Evolutionary conservation across 495 filamentous ascomycete genomes (phyloP), one percentile per base, ranked within the genome.

Genomic region (Penicillium parvum): DNA sequence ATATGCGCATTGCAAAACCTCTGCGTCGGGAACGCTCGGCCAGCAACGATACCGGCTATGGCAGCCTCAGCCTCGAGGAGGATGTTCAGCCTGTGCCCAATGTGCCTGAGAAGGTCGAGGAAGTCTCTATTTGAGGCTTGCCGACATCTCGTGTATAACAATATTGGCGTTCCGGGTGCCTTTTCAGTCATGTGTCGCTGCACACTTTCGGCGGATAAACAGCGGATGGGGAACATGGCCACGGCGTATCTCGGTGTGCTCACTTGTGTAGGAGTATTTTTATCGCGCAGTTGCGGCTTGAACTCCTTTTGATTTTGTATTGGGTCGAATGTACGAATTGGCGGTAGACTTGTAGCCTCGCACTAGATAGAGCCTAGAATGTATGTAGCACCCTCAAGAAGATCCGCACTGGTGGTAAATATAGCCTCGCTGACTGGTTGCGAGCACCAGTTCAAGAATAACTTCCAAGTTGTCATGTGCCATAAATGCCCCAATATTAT

Each of bases 31-130:
- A 60, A 18, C 42, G 60, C 14, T 57, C 58, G 1, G 52, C 46
- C 6, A 64, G 60, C 30, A 64, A 62, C 28, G 60, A 64, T 37
- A 64, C 60, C 1, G 60, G 60, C 3, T 64, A 64, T 40, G 60
- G 58, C 19, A 64, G 60, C 17, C 49, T 63, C 11, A 60, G 56
- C 29, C 21, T 58, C 11, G 57, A 60, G 11, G 59, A 63, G 17
- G 53, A 62, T n/a, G 16, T 12, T 1, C 38, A 52, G 19, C 25
- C 27, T 32, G 16, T 19, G 5, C 39, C 44, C 1, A 32, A 41
- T 8, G 34, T 42, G 12, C 37, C 49, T 17, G 33, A 34, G 11
- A 30, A 32, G 22, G 40, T 49, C 4, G 29, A 34, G 19, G 43
- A 55, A 17, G 36, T 50, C 1, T 16, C 40, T 10, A 18, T 19